phyloP scores from a whole-genome alignment of 495 filamentous ascomycete genomes.

The Aspergillus sclerotiicarbonarius region DNA sequence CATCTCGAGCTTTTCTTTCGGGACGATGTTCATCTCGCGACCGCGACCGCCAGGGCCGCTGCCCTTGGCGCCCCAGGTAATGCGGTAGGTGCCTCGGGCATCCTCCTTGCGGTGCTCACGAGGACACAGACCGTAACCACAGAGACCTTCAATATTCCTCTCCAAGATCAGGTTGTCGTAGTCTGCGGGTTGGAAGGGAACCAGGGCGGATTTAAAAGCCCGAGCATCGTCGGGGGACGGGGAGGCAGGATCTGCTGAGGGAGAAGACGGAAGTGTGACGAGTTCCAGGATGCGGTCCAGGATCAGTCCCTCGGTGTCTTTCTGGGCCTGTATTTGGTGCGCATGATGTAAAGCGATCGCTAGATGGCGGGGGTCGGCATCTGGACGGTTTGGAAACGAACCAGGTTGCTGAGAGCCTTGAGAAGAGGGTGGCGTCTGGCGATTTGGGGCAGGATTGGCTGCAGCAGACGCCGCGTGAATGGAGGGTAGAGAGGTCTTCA shows the following conservation, averaged over 20 bases:
- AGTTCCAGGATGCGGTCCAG: slow-evolving; percentile 68
- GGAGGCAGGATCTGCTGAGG: slow-evolving; percentile 52
- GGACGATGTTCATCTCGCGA: slow-evolving; percentile 56
- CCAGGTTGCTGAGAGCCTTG: slow-evolving; percentile 34
- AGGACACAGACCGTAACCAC: slow-evolving; percentile 81
- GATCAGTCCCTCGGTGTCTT: slow-evolving; percentile 68
- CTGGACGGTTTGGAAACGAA: slow-evolving; percentile 34
- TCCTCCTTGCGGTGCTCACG: slow-evolving; percentile 48
- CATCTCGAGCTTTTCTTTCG: slow-evolving; percentile 68
- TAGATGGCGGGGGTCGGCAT: slow-evolving; percentile 50
- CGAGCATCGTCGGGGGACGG: slow-evolving; percentile 57
- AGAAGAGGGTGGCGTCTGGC: slow-evolving; percentile 22
- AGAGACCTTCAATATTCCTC: slow-evolving; percentile 72
- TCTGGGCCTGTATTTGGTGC: slow-evolving; percentile 70
- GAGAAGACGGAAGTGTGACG: slow-evolving; percentile 53
- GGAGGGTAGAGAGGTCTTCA: slow-evolving; percentile 53
- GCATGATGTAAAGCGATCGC: slow-evolving; percentile 77
- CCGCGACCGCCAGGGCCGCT: slow-evolving; percentile 51
- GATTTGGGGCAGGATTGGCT: slow-evolving; percentile 18
- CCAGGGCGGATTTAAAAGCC: slow-evolving; percentile 56
- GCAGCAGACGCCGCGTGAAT: slow-evolving; percentile 37
- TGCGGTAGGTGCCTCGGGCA: slow-evolving; percentile 44
- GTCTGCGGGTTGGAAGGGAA: slow-evolving; percentile 77
- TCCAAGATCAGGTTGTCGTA: slow-evolving; percentile 85
- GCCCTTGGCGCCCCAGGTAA: slow-evolving; percentile 48